These are phyloP conservation scores for Rhodotorula sp. DNA, from an alignment of 1,284 basidiomycete species.

Conservation along the genomic window DNA sequence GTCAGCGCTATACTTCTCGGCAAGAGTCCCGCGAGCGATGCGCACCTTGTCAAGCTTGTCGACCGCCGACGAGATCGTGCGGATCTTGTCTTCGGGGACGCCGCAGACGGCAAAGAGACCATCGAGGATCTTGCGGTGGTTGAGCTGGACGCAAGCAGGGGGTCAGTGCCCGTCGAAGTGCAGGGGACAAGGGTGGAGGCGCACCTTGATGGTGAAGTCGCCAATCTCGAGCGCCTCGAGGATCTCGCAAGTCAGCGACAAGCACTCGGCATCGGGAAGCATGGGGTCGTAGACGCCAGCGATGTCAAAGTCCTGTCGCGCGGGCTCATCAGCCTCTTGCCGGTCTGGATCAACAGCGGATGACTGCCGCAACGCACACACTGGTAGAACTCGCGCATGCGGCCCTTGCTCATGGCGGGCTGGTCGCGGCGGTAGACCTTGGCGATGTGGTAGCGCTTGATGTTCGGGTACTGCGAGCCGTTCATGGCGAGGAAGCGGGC, in stretches of 20 bases:
- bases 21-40: too few species aligned
- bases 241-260: constrained; percentile 80
- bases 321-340: too few species aligned
- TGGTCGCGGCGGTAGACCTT: constrained; percentile 97
- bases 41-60: constrained; percentile 96
- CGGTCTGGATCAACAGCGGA: neutral
- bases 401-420: constrained; percentile 95
- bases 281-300: constrained; percentile 92
- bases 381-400: constrained; percentile 98
- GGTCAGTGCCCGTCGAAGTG: neutral
- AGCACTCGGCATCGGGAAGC: constrained; percentile 93
- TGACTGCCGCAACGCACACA: too few species aligned
- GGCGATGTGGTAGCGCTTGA: constrained; percentile 94
- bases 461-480: constrained; percentile 64
- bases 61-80: constrained; percentile 93
- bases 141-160: constrained; percentile 60
- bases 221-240: constrained; percentile 82
- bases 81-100: constrained; percentile 85
- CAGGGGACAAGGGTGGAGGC: constrained; percentile 20
- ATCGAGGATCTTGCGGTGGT: constrained; percentile 96
- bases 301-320: constrained; percentile 85
- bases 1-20: neutral
- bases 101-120: constrained; percentile 97
- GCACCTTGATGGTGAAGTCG: constrained; percentile 89
- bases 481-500: constrained; percentile 96